phyloP scores from a whole-genome alignment of 1,284 basidiomycete genomes.

The Heterobasidion annosum region DNA sequence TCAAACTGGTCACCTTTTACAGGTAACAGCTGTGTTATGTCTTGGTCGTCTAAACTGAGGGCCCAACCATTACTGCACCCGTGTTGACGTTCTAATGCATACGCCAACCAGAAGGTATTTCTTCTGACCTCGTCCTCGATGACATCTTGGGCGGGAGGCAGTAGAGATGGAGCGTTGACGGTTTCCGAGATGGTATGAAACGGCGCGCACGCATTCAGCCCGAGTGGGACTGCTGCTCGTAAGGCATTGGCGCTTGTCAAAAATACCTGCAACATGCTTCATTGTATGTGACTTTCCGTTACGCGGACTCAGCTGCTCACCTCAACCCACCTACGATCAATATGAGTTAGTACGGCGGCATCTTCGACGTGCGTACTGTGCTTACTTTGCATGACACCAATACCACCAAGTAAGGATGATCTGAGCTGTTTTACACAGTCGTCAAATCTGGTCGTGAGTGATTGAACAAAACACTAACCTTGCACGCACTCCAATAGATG shows the following conservation, averaged over 20 bases:
- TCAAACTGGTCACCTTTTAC: conserved; percentile 52
- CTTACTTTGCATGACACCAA: conserved; percentile 60
- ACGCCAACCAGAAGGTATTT: conserved; percentile 68
- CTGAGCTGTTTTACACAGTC: conserved; percentile 35
- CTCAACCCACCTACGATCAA: conserved; percentile 54
- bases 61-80: conserved; percentile 66
- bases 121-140: conserved; percentile 63
- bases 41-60: conserved; percentile 59
- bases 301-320: conserved; percentile 22
- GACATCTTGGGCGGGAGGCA: conserved; percentile 46
- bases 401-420: conserved; percentile 61
- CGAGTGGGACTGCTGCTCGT: conserved; percentile 53
- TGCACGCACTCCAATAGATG: conserved; percentile 49
- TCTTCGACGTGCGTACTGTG: background rate
- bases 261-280: conserved; percentile 38
- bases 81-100: conserved; percentile 52
- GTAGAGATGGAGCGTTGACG: conserved; percentile 43
- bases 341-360: background rate
- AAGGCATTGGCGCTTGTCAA: conserved; percentile 45
- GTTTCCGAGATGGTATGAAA: conserved; percentile 54
- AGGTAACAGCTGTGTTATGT: conserved; percentile 62
- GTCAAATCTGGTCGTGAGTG: background rate
- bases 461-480: conserved; percentile 28
- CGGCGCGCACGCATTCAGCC: conserved; percentile 59
- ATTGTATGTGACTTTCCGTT: background rate